Conservation (phyloP, 139 green algal genomes). For the Volvox reticuliferus region DNA sequence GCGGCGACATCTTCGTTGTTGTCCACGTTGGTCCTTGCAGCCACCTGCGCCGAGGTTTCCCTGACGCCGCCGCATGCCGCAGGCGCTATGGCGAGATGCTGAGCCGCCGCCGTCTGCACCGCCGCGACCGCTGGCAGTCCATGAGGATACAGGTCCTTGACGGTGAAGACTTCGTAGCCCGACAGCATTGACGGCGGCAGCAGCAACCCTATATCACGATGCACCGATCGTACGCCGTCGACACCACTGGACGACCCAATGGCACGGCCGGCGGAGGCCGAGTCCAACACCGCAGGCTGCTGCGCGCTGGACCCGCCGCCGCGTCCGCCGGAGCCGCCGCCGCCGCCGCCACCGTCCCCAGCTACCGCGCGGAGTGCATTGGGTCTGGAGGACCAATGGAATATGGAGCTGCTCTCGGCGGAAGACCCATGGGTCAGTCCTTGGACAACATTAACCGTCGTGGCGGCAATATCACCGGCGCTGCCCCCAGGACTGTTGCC, state of each 20-base stretch:
- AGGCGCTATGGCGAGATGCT: no score
- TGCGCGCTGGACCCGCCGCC: not conserved
- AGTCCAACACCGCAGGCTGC: not conserved
- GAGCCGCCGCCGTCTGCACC: not conserved
- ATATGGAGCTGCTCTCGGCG: not conserved
- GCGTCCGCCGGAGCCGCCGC: not conserved
- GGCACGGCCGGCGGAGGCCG: not conserved
- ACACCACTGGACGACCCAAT: not conserved
- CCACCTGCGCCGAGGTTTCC: not conserved
- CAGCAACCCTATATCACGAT: slow-evolving; percentile 1
- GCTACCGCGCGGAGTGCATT: not conserved
- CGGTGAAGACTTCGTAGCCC: not conserved
- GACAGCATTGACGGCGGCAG: slow-evolving; percentile 17
- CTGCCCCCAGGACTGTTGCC: no score
- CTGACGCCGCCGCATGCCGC: not conserved
- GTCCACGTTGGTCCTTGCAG: not conserved
- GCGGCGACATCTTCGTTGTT: not conserved
- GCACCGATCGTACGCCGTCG: not conserved
- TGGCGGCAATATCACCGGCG: no score
- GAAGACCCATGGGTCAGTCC: not conserved
- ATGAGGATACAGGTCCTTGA: not conserved
- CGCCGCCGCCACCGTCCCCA: not conserved
- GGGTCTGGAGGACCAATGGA: not conserved
- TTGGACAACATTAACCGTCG: not conserved
- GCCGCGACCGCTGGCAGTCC: not conserved